These are phyloP conservation scores for Cyclotella kingstonii DNA, from an alignment of 108 stramenopile genomes.

Conservation along the genomic window DNA sequence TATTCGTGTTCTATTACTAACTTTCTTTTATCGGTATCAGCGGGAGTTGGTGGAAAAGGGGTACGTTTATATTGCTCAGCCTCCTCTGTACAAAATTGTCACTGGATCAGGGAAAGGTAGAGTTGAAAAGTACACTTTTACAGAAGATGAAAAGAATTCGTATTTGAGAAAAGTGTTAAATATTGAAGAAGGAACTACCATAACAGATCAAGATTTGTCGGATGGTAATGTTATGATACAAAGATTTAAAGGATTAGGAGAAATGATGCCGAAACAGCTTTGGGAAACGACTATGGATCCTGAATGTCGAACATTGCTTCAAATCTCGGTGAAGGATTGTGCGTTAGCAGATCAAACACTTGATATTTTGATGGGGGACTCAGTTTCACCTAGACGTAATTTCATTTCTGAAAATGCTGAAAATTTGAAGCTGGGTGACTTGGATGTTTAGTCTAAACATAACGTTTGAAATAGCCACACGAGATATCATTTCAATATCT, in stretches of 20 bases:
- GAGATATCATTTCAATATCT: too few species aligned
- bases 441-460: constrained; percentile 92
- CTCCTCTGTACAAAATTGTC: constrained; percentile 92
- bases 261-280: constrained; percentile 96
- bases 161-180: constrained; percentile 47
- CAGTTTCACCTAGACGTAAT: constrained; percentile 79
- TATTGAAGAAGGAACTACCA: constrained; percentile 29
- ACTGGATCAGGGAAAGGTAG: constrained; percentile 59
- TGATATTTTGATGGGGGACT: constrained; percentile 89
- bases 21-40: constrained; percentile 94
- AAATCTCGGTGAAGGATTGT: constrained; percentile 87
- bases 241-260: constrained; percentile 90
- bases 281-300: constrained; percentile 97
- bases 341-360: constrained; percentile 83
- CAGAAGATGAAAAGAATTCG: constrained; percentile 61
- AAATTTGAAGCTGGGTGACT: constrained; percentile 66
- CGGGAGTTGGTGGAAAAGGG: constrained; percentile 87
- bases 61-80: constrained; percentile 92
- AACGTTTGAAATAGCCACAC: too few species aligned
- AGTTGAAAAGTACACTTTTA: constrained; percentile 62
- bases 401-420: constrained; percentile 85
- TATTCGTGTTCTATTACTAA: constrained; percentile 92
- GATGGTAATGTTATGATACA: constrained; percentile 69
- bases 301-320: constrained; percentile 67
- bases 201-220: constrained; percentile 38